A percentile compares a stretch with the other conserved stretches of the same genome.
Evolutionary conservation across 306 rosid genomes (phyloP).

Genomic region (Vigna unguiculata): DNA sequence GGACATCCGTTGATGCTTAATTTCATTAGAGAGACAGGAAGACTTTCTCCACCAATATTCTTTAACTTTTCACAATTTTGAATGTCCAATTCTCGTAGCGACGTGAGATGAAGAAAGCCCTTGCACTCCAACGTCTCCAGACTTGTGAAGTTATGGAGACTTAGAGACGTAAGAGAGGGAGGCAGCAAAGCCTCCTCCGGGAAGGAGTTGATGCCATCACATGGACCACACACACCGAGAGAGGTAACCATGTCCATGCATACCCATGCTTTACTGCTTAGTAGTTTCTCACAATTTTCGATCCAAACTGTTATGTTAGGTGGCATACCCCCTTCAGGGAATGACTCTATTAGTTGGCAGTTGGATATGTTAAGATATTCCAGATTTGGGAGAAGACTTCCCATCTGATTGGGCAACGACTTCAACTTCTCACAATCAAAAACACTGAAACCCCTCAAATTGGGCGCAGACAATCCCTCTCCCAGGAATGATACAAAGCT

Average conservation of each 20-base stretch:
- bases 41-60: not conserved
- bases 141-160: fast-evolving
- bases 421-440: not conserved
- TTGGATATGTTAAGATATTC: fast-evolving
- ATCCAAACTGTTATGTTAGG: not conserved
- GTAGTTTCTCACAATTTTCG: not conserved
- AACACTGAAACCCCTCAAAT: not conserved
- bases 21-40: not conserved
- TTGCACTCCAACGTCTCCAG: no score
- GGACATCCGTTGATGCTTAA: fast-evolving
- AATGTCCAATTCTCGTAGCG: not conserved
- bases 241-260: not conserved
- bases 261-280: not conserved
- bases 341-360: not conserved
- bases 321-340: not conserved
- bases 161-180: no score
- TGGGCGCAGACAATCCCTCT: not conserved
- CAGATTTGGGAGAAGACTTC: not conserved
- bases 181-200: no score
- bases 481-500: not conserved
- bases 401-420: not conserved
- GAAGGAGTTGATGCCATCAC: no score
- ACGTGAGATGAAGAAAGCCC: no score
- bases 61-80: not conserved
- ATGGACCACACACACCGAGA: no score